Percentiles rank a stretch among this genome's conserved stretches.
These are phyloP conservation scores for Aspergillus haitiensis DNA, from an alignment of 495 filamentous ascomycete genomes.

Conservation along the genomic window DNA sequence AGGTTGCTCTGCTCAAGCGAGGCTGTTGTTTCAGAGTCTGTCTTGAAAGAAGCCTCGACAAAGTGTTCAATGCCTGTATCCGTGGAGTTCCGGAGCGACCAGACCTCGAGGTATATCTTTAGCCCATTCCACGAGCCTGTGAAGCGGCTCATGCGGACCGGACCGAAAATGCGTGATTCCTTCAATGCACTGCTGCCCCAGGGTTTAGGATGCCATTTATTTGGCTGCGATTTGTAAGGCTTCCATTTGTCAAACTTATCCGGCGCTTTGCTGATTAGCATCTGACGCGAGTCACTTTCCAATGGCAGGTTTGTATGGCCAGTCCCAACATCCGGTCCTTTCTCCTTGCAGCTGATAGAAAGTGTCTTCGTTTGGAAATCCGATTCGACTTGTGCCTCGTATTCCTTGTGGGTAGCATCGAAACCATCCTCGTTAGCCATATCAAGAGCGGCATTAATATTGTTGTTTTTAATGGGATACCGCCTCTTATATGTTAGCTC, in stretches of 20 bases:
- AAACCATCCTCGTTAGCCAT: constrained; percentile 19
- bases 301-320: constrained; percentile 13
- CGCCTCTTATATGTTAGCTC: constrained; percentile 22
- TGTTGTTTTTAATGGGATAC: constrained; percentile 14
- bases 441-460: constrained; percentile 15
- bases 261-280: constrained; percentile 20
- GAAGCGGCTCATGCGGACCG: constrained; percentile 15
- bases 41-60: constrained; percentile 21
- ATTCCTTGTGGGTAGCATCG: constrained; percentile 13
- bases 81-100: constrained; percentile 9
- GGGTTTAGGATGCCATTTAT: no score
- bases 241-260: constrained; percentile 22
- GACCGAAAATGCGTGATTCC: constrained; percentile 19
- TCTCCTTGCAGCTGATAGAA: constrained; percentile 20
- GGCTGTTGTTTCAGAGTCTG: constrained; percentile 11
- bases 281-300: constrained; percentile 15
- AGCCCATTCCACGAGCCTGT: not conserved
- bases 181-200: constrained; percentile 14
- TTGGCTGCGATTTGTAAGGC: no score
- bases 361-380: constrained; percentile 17
- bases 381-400: constrained; percentile 22
- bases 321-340: constrained; percentile 5
- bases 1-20: constrained; percentile 12
- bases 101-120: constrained; percentile 6
- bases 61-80: constrained; percentile 17